Conservation (phyloP, 768 basidiomycete genomes). For the Termitomyces sp. region DNA sequence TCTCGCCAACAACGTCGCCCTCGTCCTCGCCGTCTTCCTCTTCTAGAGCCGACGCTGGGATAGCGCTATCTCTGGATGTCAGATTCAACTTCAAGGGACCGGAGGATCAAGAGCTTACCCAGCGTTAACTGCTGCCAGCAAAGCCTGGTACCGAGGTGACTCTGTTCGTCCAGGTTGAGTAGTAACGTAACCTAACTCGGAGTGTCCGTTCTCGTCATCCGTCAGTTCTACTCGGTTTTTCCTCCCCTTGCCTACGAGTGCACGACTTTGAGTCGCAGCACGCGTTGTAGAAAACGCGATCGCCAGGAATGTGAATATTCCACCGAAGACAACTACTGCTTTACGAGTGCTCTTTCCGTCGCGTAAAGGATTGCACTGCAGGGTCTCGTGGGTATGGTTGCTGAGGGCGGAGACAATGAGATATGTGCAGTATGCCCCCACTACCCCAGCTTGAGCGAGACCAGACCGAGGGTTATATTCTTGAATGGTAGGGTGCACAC, state of each 20-base stretch:
- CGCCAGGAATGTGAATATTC: conserved; percentile 93
- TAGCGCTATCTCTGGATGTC: conserved; percentile 48
- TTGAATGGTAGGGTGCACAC: conserved; percentile 82
- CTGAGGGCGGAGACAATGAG: conserved; percentile 90
- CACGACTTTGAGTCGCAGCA: conserved; percentile 93
- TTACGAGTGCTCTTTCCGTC: conserved; percentile 65
- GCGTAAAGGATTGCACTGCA: conserved; percentile 84
- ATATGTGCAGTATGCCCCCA: conserved; percentile 97
- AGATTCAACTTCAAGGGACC: background rate
- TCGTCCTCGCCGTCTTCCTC: conserved; percentile 76
- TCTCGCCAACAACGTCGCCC: conserved; percentile 68
- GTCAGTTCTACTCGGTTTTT: conserved; percentile 61
- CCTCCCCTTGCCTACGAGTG: conserved; percentile 73
- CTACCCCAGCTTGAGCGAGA: conserved; percentile 93
- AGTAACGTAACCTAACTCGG: conserved; percentile 72
- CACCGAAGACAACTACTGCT: conserved; percentile 86
- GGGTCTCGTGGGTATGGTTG: conserved; percentile 75
- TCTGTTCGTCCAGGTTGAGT: conserved; percentile 83
- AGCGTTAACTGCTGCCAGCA: conserved; percentile 93
- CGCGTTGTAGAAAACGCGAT: conserved; percentile 97
- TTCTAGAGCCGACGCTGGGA: conserved; percentile 89
- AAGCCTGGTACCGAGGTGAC: conserved; percentile 86
- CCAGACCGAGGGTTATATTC: conserved; percentile 93
- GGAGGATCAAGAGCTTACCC: conserved; percentile 50
- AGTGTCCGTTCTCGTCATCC: conserved; percentile 46